A percentile compares a stretch with the other conserved stretches of the same genome.
Evolutionary conservation across 768 basidiomycete genomes (phyloP).

Genomic region (Cyclocybe cylindracea): DNA sequence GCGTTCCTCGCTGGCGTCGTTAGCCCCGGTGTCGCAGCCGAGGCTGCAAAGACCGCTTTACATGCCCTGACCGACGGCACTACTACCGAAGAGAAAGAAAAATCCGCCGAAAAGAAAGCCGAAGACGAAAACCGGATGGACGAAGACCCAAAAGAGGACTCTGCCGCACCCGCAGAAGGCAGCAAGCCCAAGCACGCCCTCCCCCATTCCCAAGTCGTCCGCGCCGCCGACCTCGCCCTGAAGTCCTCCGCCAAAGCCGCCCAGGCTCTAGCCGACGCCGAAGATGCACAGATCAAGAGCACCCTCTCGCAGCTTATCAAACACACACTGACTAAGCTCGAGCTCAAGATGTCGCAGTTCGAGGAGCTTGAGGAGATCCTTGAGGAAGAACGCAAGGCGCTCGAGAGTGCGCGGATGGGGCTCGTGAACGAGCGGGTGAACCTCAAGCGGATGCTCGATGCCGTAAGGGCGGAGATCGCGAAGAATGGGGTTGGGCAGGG

Average conservation of each 20-base stretch:
- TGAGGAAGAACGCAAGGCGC: slow-evolving; percentile 83
- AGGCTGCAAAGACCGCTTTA: slow-evolving; percentile 89
- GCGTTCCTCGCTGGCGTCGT: slow-evolving; percentile 96
- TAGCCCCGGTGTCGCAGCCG: slow-evolving; percentile 85
- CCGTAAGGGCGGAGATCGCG: slow-evolving; percentile 62
- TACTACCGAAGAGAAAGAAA: slow-evolving; percentile 33
- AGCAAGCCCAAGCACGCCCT: slow-evolving; percentile 40
- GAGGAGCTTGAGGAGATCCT: slow-evolving; percentile 91
- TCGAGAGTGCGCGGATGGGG: slow-evolving; percentile 82
- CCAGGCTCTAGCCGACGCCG: slow-evolving; percentile 73
- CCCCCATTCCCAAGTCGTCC: slow-evolving; percentile 73
- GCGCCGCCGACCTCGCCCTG: slow-evolving; percentile 86
- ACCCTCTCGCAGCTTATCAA: slow-evolving; percentile 85
- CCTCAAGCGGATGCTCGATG: slow-evolving; percentile 72
- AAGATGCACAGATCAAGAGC: slow-evolving; percentile 77
- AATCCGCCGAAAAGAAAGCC: slow-evolving; percentile 23
- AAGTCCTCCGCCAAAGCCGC: slow-evolving; percentile 89
- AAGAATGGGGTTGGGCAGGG: slow-evolving; percentile 46
- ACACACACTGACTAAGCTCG: slow-evolving; percentile 83
- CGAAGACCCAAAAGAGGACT: slow-evolving; percentile 36
- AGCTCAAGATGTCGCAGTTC: slow-evolving; percentile 93
- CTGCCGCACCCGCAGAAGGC: slow-evolving; percentile 9
- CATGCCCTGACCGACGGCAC: slow-evolving; percentile 72
- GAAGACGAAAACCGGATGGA: slow-evolving; percentile 50
- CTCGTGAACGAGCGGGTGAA: slow-evolving; percentile 79